Base-by-base conservation (phyloP, 108 stramenopile species). In the Cylindrotheca fusiformis region DNA sequence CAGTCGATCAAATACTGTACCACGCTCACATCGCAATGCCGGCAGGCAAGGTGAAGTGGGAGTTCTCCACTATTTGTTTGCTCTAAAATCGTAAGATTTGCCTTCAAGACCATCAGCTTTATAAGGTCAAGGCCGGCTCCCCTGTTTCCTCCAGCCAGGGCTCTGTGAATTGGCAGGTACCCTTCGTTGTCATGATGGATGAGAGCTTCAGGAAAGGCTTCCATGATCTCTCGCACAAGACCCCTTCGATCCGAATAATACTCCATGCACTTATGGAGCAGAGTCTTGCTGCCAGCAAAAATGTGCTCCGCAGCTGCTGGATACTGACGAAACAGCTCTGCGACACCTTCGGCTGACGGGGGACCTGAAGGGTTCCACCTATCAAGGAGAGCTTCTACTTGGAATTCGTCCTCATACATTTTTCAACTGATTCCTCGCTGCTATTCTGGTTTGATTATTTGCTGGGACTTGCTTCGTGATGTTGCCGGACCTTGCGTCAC, bases 311-410 rank as follows among this genome's bases (percentile, higher is more conserved):
- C 55, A 31, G 36, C 53, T 19, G 31, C 20, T 27, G 71, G 63
- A 2, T n/a, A 0, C 20, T 61, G 55, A 14, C 21, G 2, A 58
- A 72, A 72, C 4, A 72, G 45, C 18, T 44, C 32, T 23, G 26
- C 28, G 25, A 72, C 61, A 0, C 52, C 63, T 18, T 26, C 33
- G 18, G 49, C 24, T 22, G 41, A 28, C 2, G 62, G 62, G 0
- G 71, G 71, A 19, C 55, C 47, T 12, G 19, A 28, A 17, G 63
- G 48, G 30, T 64, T 58, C 47, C 63, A 63, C 17, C 55, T 47
- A 32, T 72, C 71, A 8, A 72, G 49, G 6, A 72, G 46, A n/a
- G 49, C 63, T 30, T 65, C 63, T 31, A 72, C 52, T 64, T 72
- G 63, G 44, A 58, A 72, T 2, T 41, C 62, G 36, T 72, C 71